phyloP scores from a whole-genome alignment of 2,329 filamentous ascomycete species.

The Cladophialophora chaetospira region DNA sequence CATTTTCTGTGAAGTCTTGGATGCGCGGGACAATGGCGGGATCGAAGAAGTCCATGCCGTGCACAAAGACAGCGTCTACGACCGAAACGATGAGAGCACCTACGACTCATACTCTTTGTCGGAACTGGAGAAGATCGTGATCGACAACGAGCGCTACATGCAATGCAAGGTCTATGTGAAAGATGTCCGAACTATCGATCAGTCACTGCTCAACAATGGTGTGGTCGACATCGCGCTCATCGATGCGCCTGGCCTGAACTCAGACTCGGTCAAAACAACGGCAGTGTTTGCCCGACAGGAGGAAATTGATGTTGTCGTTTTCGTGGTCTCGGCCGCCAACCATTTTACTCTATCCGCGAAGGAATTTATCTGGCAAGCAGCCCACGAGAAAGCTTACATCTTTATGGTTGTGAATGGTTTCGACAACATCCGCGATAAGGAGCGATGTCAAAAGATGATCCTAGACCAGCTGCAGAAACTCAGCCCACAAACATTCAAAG shows the following conservation, averaged over 20 bases:
- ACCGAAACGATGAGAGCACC: conserved; percentile 88
- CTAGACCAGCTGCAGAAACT: conserved; percentile 82
- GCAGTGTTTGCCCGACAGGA: conserved; percentile 96
- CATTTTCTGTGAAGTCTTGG: conserved; percentile 96
- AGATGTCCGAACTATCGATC: conserved; percentile 83
- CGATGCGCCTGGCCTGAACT: conserved; percentile 92
- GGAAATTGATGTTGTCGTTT: conserved; percentile 98
- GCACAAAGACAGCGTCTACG: conserved; percentile 76
- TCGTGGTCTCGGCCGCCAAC: conserved; percentile 95
- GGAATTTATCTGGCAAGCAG: conserved; percentile 95
- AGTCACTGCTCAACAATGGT: conserved; percentile 93
- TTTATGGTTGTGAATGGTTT: conserved; percentile 99
- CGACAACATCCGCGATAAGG: conserved; percentile 89
- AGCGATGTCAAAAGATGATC: conserved; percentile 88
- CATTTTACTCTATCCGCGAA: conserved; percentile 98
- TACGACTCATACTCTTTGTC: conserved; percentile 81
- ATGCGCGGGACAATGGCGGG: conserved; percentile 85
- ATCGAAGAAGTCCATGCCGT: conserved; percentile 96
- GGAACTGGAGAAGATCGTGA: conserved; percentile 84
- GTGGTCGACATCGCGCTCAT: conserved; percentile 98
- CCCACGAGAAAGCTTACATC: conserved; percentile 95
- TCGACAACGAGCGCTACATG: conserved; percentile 83
- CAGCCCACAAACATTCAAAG: conserved; percentile 92
- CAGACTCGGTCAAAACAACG: conserved; percentile 94
- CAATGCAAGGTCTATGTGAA: conserved; percentile 97